Evolutionary conservation across 1,284 basidiomycete genomes (phyloP).

Genomic region (Afroboletus lepidellus): DNA sequence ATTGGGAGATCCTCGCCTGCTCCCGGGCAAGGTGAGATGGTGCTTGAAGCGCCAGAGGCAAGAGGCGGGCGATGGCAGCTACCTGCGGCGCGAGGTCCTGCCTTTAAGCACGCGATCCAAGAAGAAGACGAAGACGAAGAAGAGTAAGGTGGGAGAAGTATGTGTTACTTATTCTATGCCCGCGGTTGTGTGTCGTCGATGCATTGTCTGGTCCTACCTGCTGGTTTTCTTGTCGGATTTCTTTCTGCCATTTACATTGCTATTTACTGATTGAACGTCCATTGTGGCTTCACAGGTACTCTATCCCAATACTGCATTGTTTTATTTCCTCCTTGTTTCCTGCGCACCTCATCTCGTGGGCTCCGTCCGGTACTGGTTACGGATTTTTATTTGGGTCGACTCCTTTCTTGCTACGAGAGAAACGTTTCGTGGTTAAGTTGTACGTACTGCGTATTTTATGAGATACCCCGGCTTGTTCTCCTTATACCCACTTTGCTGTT

Average conservation of each 20-base stretch:
- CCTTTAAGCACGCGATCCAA: conserved; percentile 65
- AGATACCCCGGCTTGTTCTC: conserved; percentile 23
- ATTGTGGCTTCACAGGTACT: conserved; percentile 1
- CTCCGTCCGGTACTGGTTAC: conserved; percentile 22
- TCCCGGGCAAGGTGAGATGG: conserved; percentile 43
- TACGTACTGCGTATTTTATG: conserved; percentile 16
- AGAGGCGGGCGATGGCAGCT: conserved; percentile 59
- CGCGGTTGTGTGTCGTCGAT: conserved; percentile 12
- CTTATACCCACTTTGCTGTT: conserved; percentile 8
- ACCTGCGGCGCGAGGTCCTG: conserved; percentile 59
- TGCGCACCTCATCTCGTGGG: conserved; percentile 6
- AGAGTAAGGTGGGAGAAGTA: conserved; percentile 39
- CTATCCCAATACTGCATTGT: conserved; percentile 10
- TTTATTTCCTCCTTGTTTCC: background rate
- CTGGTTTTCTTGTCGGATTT: conserved; percentile 5
- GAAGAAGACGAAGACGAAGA: conserved; percentile 78
- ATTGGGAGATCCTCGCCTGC: conserved; percentile 56
- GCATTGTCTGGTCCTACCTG: conserved; percentile 4
- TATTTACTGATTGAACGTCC: conserved; percentile 17
- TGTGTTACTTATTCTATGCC: background rate
- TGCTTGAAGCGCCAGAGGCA: conserved; percentile 48
- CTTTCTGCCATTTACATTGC: conserved; percentile 16
- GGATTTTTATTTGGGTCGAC: conserved; percentile 10
- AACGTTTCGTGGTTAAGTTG: conserved; percentile 1
- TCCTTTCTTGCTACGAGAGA: conserved; percentile 3